Percentiles rank a stretch among this genome's conserved stretches.
These are phyloP conservation scores for Lagenidium giganteum DNA, from an alignment of 352 stramenopile species.

Conservation along the genomic window DNA sequence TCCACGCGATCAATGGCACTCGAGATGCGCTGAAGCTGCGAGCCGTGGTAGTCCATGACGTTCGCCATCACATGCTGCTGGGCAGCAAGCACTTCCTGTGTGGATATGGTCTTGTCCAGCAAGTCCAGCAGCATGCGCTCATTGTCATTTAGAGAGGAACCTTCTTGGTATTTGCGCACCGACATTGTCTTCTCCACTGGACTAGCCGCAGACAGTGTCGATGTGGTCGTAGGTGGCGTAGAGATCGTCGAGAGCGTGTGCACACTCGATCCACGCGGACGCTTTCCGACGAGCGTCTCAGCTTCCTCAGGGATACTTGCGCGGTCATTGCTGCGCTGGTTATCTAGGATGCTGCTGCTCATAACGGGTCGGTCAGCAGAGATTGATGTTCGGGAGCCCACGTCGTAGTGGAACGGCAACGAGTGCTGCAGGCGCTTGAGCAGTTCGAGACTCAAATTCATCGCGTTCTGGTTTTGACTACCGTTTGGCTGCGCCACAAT, in stretches of 20 bases:
- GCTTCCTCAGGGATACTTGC: background rate
- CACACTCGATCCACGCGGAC: conserved; percentile 3
- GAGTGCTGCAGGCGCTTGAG: conserved; percentile 32
- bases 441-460: conserved; percentile 50
- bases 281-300: conserved; percentile 8
- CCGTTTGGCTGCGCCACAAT: conserved; percentile 15
- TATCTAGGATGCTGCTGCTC: conserved; percentile 4
- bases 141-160: conserved; percentile 46
- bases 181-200: conserved; percentile 4
- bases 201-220: conserved; percentile 3
- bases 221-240: conserved; percentile 21
- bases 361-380: background rate
- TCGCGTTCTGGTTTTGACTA: conserved; percentile 14
- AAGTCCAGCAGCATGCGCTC: conserved; percentile 71
- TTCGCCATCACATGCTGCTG: conserved; percentile 71
- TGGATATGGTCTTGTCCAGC: conserved; percentile 74
- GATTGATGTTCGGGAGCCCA: conserved; percentile 2
- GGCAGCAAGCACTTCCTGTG: conserved; percentile 67
- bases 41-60: conserved; percentile 56
- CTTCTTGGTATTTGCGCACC: conserved; percentile 20
- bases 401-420: conserved; percentile 14
- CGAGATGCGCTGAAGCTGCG: conserved; percentile 61
- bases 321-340: conserved; percentile 8
- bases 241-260: too few relatives aligned
- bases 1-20: conserved; percentile 68